Percentiles rank a stretch among this genome's conserved stretches.
These are phyloP conservation scores for Poteriospumella lacustris DNA, from an alignment of 108 stramenopile species.

Conservation along the genomic window DNA sequence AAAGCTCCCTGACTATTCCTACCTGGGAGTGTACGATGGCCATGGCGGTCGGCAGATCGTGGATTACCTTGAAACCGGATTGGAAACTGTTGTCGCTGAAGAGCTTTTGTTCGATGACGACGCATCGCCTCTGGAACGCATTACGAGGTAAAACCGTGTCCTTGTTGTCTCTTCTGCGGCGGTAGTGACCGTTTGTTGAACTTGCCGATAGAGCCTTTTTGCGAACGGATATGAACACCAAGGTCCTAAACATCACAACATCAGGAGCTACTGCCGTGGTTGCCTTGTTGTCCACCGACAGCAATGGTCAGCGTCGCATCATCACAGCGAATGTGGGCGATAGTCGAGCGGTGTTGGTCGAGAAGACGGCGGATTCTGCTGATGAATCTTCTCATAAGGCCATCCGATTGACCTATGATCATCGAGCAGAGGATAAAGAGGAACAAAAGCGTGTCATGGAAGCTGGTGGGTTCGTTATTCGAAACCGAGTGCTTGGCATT, in stretches of 20 bases:
- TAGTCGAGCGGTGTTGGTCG: slow-evolving; percentile 29
- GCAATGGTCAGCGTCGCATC: slow-evolving; percentile 32
- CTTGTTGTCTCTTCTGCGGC: not conserved
- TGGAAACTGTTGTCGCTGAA: slow-evolving; percentile 66
- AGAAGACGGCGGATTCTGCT: not conserved
- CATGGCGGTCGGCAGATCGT: slow-evolving; percentile 87
- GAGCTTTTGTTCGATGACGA: slow-evolving; percentile 60
- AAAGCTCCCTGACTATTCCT: slow-evolving; percentile 47
- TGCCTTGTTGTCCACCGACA: not conserved
- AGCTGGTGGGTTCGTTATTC: slow-evolving; percentile 56
- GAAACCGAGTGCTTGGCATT: slow-evolving; percentile 55
- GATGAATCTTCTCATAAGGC: slow-evolving; percentile 23
- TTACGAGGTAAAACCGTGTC: slow-evolving; percentile 15
- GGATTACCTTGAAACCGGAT: slow-evolving; percentile 75
- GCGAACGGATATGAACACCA: slow-evolving; percentile 76
- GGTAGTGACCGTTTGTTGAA: not conserved
- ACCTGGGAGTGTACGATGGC: slow-evolving; percentile 84
- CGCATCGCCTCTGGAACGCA: slow-evolving; percentile 25
- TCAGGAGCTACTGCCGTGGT: slow-evolving; percentile 84
- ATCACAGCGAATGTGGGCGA: slow-evolving; percentile 91
- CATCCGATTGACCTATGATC: slow-evolving; percentile 49
- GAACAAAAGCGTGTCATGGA: slow-evolving; percentile 48
- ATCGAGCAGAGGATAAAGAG: slow-evolving; percentile 49
- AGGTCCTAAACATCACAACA: slow-evolving; percentile 62
- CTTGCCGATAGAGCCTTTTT: slow-evolving; percentile 69